Evolutionary conservation across 805 yeast species (phyloP).

Genomic region (Cyberlindnera lachancei): DNA sequence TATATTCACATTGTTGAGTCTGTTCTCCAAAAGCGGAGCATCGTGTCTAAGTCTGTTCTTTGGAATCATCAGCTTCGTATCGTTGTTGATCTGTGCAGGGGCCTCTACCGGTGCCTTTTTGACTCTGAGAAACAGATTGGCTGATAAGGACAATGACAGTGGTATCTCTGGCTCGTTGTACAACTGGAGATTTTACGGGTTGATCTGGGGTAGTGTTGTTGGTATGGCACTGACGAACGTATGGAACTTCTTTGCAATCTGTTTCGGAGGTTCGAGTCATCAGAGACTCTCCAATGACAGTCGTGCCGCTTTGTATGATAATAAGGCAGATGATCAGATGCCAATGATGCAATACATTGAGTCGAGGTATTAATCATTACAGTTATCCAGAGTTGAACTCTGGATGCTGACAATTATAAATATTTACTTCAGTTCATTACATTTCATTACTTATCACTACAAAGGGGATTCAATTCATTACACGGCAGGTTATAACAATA

Average conservation of each 20-base stretch:
- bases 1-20: slow-evolving; percentile 37
- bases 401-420: neutral
- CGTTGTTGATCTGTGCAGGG: slow-evolving; percentile 39
- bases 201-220: slow-evolving; percentile 57
- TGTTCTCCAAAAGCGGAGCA: slow-evolving; percentile 39
- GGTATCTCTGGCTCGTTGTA: slow-evolving; percentile 53
- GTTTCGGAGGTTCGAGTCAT: slow-evolving; percentile 28
- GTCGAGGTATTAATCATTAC: slow-evolving; percentile 5
- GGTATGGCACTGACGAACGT: slow-evolving; percentile 36
- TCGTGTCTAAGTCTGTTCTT: slow-evolving; percentile 38
- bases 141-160: slow-evolving; percentile 35
- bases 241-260: slow-evolving; percentile 27
- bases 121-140: slow-evolving; percentile 42
- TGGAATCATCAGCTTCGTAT: slow-evolving; percentile 32
- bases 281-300: too few relatives aligned
- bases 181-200: slow-evolving; percentile 40
- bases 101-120: slow-evolving; percentile 57
- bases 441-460: neutral
- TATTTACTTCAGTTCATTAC: neutral
- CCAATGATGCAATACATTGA: slow-evolving; percentile 17
- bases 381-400: too few relatives aligned
- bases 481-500: neutral
- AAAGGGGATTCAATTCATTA: too few relatives aligned
- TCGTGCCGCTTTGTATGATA: too few relatives aligned
- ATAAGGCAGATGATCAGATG: slow-evolving; percentile 4